phyloP scores from a whole-genome alignment of 208 protist species.

The Phytomonas sp. region DNA sequence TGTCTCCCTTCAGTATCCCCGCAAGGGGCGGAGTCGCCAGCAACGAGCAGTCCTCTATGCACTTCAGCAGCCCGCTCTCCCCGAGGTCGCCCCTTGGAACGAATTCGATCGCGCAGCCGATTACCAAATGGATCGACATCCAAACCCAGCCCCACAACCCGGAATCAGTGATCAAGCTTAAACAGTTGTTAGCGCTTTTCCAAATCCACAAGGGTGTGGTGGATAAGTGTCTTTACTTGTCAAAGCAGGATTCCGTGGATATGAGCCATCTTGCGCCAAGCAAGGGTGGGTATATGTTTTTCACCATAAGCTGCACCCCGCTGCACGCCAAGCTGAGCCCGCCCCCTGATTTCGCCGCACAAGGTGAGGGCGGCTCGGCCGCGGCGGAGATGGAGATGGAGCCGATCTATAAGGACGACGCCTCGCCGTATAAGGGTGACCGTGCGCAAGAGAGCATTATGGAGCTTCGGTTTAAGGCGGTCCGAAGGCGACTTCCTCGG shows the following conservation, averaged over 20 bases:
- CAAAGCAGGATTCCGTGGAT: slow-evolving; percentile 42
- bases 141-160: slow-evolving; percentile 37
- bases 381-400: not conserved
- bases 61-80: not conserved
- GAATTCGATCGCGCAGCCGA: slow-evolving; percentile 13
- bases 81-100: not conserved
- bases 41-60: not conserved
- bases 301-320: slow-evolving; percentile 70
- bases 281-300: slow-evolving; percentile 48
- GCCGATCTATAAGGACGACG: not conserved
- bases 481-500: slow-evolving; percentile 30
- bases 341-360: not conserved
- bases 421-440: not conserved
- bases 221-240: slow-evolving; percentile 58
- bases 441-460: slow-evolving; percentile 34
- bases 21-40: not conserved
- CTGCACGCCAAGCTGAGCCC: slow-evolving; percentile 9
- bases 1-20: not conserved
- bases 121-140: slow-evolving; percentile 74
- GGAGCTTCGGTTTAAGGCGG: slow-evolving; percentile 77
- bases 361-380: not conserved
- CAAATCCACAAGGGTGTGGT: slow-evolving; percentile 47
- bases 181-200: slow-evolving; percentile 46
- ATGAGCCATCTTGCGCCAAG: slow-evolving; percentile 24
- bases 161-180: slow-evolving; percentile 21